phyloP scores from a whole-genome alignment of 495 filamentous ascomycete species.

The Penicillium paxilli region DNA sequence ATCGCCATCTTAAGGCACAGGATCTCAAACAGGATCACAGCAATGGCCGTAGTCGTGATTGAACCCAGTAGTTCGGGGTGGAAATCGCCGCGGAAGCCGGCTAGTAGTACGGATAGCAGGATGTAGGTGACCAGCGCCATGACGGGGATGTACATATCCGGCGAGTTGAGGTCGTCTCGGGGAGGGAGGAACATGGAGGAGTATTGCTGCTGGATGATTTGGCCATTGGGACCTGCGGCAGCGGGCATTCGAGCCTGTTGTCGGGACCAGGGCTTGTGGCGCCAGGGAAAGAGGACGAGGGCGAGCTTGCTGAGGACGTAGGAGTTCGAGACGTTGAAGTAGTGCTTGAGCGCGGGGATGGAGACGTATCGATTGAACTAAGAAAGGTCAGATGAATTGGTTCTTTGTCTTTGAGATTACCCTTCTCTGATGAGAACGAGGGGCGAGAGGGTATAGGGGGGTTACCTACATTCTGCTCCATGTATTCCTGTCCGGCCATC shows the following conservation, averaged over 20 bases:
- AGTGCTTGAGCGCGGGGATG: conserved; percentile 89
- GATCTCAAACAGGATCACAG: conserved; percentile 83
- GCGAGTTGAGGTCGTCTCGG: conserved; percentile 95
- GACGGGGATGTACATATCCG: conserved; percentile 97
- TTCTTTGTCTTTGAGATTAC: too few species aligned
- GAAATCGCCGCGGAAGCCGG: conserved; percentile 89
- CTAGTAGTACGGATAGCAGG: conserved; percentile 83
- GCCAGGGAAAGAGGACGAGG: conserved; percentile 94
- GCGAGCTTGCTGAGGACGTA: conserved; percentile 83
- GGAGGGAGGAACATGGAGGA: conserved; percentile 90
- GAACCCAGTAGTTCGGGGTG: conserved; percentile 89
- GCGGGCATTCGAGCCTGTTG: conserved; percentile 55
- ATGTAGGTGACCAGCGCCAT: conserved; percentile 95
- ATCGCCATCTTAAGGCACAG: conserved; percentile 85
- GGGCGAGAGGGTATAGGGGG: not conserved
- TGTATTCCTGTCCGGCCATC: conserved; percentile 82
- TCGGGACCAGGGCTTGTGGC: conserved; percentile 94
- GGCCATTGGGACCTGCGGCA: conserved; percentile 61
- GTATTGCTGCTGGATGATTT: conserved; percentile 54
- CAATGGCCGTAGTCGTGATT: conserved; percentile 80
- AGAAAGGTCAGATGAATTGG: not conserved
- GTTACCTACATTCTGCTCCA: conserved; percentile 79
- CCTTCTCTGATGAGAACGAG: not conserved
- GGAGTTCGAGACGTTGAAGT: conserved; percentile 95
- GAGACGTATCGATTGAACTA: conserved; percentile 93